Conservation (phyloP, 371 early-diverging fungal species). For the Mortierella sp. region DNA sequence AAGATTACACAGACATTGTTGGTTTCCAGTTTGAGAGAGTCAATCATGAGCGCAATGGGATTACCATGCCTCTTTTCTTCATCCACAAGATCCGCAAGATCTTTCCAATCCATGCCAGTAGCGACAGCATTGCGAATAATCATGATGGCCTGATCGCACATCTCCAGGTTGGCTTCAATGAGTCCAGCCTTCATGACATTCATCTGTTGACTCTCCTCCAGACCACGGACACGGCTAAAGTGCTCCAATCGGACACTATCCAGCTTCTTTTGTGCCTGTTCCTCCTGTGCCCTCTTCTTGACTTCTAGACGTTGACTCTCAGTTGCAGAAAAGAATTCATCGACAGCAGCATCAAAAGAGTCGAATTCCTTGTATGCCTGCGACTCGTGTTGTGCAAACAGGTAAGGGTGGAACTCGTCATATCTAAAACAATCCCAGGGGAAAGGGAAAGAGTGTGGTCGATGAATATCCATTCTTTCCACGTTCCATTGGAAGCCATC, state of each 20-base stretch:
- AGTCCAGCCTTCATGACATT: slow-evolving; percentile 80
- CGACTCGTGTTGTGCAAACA: slow-evolving; percentile 76
- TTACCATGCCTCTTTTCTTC: slow-evolving; percentile 85
- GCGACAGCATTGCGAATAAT: slow-evolving; percentile 90
- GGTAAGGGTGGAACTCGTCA: slow-evolving; percentile 91
- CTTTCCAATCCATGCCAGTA: slow-evolving; percentile 96
- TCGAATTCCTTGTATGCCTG: slow-evolving; percentile 66
- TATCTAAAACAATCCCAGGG: slow-evolving; percentile 55
- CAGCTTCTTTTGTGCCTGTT: slow-evolving; percentile 84
- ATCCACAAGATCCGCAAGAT: slow-evolving; percentile 85
- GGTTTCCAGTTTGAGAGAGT: slow-evolving; percentile 73
- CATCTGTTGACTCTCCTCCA: slow-evolving; percentile 73
- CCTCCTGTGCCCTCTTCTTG: slow-evolving; percentile 78
- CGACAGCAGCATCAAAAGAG: slow-evolving; percentile 88
- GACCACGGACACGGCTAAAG: slow-evolving; percentile 75
- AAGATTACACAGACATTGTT: slow-evolving; percentile 70
- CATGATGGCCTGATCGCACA: slow-evolving; percentile 87
- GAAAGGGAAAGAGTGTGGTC: too few species aligned
- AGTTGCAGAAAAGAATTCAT: slow-evolving; percentile 90
- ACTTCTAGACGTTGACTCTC: slow-evolving; percentile 87
- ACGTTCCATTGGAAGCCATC: too few species aligned
- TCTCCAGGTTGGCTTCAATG: slow-evolving; percentile 84
- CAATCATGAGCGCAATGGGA: slow-evolving; percentile 83
- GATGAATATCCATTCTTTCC: too few species aligned
- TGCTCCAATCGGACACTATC: slow-evolving; percentile 85